Conservation (phyloP, 768 basidiomycete genomes). For the Kwoniella sp. region DNA sequence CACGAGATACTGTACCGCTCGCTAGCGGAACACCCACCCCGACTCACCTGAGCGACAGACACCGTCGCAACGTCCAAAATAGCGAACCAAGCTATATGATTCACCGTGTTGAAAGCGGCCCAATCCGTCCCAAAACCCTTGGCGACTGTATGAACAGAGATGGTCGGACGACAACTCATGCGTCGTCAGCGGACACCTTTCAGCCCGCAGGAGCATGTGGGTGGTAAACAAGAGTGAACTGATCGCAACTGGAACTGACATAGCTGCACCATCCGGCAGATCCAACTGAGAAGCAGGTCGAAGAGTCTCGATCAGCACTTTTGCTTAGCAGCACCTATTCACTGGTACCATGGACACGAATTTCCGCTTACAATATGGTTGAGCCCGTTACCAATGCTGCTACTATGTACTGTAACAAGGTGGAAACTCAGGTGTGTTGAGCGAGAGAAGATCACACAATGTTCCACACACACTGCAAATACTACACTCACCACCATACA, state of each 20-base stretch:
- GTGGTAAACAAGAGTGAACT: not conserved
- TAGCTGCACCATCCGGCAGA: not conserved
- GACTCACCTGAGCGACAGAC: conserved; percentile 1
- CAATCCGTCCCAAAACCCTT: not conserved
- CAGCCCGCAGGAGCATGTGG: not conserved
- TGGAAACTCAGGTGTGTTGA: no score
- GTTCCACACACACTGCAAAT: no score
- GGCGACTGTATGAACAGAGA: not conserved
- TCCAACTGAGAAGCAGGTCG: not conserved
- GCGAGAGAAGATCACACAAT: no score
- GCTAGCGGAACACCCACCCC: not conserved
- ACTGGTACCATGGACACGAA: no score
- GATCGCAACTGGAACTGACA: not conserved
- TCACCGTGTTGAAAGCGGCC: not conserved
- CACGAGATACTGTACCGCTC: not conserved
- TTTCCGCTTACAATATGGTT: not conserved
- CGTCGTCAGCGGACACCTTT: not conserved
- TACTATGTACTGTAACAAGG: not conserved
- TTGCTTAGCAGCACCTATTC: no score
- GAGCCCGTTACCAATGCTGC: not conserved
- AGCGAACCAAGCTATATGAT: not conserved
- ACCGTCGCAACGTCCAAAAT: not conserved
- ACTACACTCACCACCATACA: conserved; percentile 1
- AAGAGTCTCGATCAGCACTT: not conserved
- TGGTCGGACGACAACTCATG: no score